Conservation (phyloP, 2,329 filamentous ascomycete genomes). For the Penicillium sp. region DNA sequence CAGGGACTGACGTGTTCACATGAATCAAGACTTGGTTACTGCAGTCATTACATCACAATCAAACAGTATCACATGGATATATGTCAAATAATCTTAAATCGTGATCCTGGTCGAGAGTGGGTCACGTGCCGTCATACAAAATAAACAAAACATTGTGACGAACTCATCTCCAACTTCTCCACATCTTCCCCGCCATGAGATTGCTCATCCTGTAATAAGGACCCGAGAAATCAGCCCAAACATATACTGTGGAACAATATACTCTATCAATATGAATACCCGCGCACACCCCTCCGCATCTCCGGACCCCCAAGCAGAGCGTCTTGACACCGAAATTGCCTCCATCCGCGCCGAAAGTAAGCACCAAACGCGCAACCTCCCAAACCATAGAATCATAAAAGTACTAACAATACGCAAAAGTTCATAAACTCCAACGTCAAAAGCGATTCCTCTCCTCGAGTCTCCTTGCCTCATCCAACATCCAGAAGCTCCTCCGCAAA, state of each 20-base stretch:
- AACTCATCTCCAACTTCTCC: background rate
- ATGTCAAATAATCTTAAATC: background rate
- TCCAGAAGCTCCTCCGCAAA: constrained; percentile 34
- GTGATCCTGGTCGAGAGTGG: background rate
- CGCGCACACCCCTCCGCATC: constrained; percentile 3
- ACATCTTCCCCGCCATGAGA: background rate
- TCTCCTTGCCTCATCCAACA: constrained; percentile 40
- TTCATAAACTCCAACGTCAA: constrained; percentile 39
- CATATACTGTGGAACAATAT: background rate
- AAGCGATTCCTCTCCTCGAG: constrained; percentile 42
- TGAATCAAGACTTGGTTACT: background rate
- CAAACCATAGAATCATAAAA: background rate
- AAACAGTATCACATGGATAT: background rate
- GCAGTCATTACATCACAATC: background rate
- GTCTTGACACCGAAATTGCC: constrained; percentile 43
- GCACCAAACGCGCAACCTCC: background rate
- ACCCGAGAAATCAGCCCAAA: background rate
- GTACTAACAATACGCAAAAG: constrained; percentile 30
- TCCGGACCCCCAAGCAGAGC: constrained; percentile 24
- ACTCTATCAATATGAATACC: constrained; percentile 6
- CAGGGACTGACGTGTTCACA: background rate
- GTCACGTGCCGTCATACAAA: background rate
- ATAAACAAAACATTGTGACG: background rate
- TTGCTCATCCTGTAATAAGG: background rate
- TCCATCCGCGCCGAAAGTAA: constrained; percentile 44